A percentile compares a stretch with the other conserved stretches of the same genome.
Conservation (phyloP, 2,329 filamentous ascomycete species). For the Stemphylium vesicarium region DNA sequence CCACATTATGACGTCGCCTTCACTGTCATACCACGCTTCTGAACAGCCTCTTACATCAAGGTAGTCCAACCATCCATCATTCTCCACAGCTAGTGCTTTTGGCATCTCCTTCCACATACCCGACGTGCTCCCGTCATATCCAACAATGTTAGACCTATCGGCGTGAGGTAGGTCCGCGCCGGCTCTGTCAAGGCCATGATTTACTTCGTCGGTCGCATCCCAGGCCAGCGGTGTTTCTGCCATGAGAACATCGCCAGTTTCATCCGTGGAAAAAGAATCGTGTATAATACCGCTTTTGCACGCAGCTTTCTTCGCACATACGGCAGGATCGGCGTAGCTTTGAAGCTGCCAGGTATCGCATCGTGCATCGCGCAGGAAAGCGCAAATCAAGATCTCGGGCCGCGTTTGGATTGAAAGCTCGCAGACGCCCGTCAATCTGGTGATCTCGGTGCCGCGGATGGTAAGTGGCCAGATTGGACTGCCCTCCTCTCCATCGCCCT, state of each 20-base stretch:
- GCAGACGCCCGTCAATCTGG: constrained; percentile 53
- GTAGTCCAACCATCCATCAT: constrained; percentile 36
- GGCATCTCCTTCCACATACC: constrained; percentile 22
- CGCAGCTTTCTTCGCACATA: constrained; percentile 19
- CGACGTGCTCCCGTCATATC: constrained; percentile 32
- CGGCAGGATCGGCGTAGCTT: constrained; percentile 18
- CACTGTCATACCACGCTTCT: constrained; percentile 39
- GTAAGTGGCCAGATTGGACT: constrained; percentile 55
- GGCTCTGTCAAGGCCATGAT: not conserved
- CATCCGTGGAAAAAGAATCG: constrained; percentile 12
- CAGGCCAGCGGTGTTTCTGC: constrained; percentile 3
- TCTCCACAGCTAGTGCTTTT: constrained; percentile 35
- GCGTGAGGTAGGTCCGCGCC: not conserved
- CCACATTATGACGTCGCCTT: constrained; percentile 36
- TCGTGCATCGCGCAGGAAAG: constrained; percentile 54
- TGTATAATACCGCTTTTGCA: constrained; percentile 38
- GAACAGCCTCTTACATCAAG: constrained; percentile 34
- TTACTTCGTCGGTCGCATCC: not conserved
- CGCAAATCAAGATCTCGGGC: constrained; percentile 59
- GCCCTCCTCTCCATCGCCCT: constrained; percentile 1
- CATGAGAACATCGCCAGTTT: constrained; percentile 21
- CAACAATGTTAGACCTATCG: constrained; percentile 9
- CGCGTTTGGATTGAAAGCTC: constrained; percentile 59
- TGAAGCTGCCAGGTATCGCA: constrained; percentile 58
- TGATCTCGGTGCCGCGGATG: constrained; percentile 59